These are phyloP conservation scores for Colletotrichum caudatum DNA, from an alignment of 2,329 filamentous ascomycete species.

Conservation along the genomic window DNA sequence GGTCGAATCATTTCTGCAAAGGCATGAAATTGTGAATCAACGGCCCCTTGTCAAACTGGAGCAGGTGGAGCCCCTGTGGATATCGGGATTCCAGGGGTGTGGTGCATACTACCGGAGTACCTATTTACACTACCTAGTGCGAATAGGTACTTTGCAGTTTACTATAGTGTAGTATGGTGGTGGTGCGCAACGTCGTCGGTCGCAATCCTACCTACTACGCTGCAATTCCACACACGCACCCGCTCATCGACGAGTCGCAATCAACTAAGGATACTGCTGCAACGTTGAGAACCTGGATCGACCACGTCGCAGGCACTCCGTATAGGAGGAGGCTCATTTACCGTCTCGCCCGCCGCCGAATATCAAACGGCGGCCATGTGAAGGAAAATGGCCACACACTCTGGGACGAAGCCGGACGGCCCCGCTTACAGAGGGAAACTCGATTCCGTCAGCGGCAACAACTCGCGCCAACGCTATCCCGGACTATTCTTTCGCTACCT, in stretches of 20 bases:
- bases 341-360: background rate
- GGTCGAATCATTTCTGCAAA: slow-evolving; percentile 16
- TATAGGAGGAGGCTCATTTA: slow-evolving; percentile 12
- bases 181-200: slow-evolving; percentile 25
- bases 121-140: too few species aligned
- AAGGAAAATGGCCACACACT: background rate
- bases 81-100: slow-evolving; percentile 18
- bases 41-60: slow-evolving; percentile 6
- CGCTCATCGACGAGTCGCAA: slow-evolving; percentile 29
- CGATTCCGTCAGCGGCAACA: background rate
- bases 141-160: too few species aligned
- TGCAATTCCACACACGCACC: slow-evolving; percentile 34
- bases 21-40: slow-evolving; percentile 29
- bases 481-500: slow-evolving; percentile 3
- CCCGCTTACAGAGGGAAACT: slow-evolving; percentile 16
- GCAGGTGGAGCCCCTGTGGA: slow-evolving; percentile 19
- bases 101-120: background rate
- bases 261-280: slow-evolving; percentile 25
- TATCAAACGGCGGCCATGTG: background rate
- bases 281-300: slow-evolving; percentile 27
- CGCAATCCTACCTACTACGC: slow-evolving; percentile 19
- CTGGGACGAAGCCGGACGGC: slow-evolving; percentile 15
- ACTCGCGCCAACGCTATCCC: slow-evolving; percentile 16
- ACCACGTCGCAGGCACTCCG: slow-evolving; percentile 16
- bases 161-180: too few species aligned